These are phyloP conservation scores for Aspergillus thermomutatus DNA, from an alignment of 2,329 filamentous ascomycete genomes.

Conservation along the genomic window DNA sequence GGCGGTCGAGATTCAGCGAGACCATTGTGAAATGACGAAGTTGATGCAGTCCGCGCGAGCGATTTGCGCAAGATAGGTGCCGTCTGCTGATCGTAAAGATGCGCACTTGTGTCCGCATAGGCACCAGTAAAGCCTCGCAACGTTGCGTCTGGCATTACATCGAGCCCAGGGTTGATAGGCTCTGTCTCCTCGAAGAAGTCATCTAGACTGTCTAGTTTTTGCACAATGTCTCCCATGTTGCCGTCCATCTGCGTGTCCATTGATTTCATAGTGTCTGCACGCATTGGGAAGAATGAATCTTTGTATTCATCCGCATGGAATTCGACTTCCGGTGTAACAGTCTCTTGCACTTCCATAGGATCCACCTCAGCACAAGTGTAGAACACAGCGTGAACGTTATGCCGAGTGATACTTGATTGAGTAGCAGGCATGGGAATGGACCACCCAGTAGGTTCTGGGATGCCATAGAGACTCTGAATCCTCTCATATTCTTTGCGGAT, in stretches of 20 bases:
- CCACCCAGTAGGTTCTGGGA: constrained; percentile 94
- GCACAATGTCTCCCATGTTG: constrained; percentile 77
- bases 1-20: constrained; percentile 70
- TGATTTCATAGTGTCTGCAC: constrained; percentile 89
- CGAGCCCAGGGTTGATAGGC: constrained; percentile 56
- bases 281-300: constrained; percentile 72
- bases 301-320: constrained; percentile 88
- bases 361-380: constrained; percentile 79
- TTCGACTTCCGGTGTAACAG: constrained; percentile 79
- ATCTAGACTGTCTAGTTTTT: constrained; percentile 73
- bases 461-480: constrained; percentile 91
- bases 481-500: constrained; percentile 93
- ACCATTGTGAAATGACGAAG: constrained; percentile 79
- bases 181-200: constrained; percentile 74
- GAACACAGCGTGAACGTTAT: constrained; percentile 93
- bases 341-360: constrained; percentile 56
- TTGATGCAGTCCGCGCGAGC: constrained; percentile 65
- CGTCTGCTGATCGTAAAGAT: constrained; percentile 89
- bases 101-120: constrained; percentile 69
- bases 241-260: constrained; percentile 63
- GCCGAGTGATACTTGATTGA: constrained; percentile 79
- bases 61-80: constrained; percentile 86
- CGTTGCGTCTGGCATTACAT: constrained; percentile 33
- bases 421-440: constrained; percentile 89
- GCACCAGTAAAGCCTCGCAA: constrained; percentile 55